Evolutionary conservation across 306 rosid genomes (phyloP), one percentile per base, ranked within the genome.

Genomic region (Rosa multiflora): DNA sequence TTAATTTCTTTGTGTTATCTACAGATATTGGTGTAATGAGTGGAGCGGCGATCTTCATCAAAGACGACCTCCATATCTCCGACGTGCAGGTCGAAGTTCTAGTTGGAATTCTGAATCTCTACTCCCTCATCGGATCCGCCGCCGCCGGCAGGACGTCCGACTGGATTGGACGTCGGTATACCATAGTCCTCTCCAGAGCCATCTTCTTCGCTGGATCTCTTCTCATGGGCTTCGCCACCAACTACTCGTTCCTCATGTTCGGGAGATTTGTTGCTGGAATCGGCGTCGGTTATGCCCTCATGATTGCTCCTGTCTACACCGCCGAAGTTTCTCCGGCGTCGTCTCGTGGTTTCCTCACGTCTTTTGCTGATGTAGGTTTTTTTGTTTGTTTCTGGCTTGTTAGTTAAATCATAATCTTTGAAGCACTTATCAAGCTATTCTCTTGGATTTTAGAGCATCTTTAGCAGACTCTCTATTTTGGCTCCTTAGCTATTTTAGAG

Each of bases 11-110:
- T 20, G 47, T 62, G 37, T 47, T 23, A 14, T 52, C 0, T 48
- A 68, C 91, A 94, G 99, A 95, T 82, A 82, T 91, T 26, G 99
- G 99, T n/a, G 99, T 95, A 58, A 95, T 95, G 98, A 95, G 99
- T 73, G 99, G 99, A 80, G 99, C 97, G 0, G 79, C 37, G 0
- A 77, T 89, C 11, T 90, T 66, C 78, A 95, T 95, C 49, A n/a
- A 91, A 76, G 20, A 84, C 0, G 98, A 95, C 80, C 80, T 95
- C 13, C 78, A 80, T 56, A 37, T 92, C 20, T 44, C 81, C 0
- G 94, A 95, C 83, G 78, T 46, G 0, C 58, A 92, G 59, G 74
- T 91, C 1, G 97, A 92, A 72, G 44, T 95, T 15, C 88, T 95
- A 8, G 43, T 84, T 0, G 97, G 99, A 0, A 92, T 95, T 78